Evolutionary conservation across 441 rosid genomes (phyloP), one percentile per base, ranked within the genome.

Genomic region (Lepidium campestre): DNA sequence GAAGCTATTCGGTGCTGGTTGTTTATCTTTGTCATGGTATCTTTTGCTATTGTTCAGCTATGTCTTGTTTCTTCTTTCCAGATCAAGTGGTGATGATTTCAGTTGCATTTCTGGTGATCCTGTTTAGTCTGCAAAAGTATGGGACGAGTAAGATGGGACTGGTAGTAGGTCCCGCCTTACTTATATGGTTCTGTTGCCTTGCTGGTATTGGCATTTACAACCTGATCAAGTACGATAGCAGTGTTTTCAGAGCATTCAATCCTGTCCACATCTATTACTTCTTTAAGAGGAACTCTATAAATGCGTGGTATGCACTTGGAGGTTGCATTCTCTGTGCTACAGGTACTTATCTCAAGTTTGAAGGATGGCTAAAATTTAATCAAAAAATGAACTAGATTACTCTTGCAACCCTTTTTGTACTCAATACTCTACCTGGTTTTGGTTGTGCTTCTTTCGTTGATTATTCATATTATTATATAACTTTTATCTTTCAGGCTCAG

Each of bases 61-160:
- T 80, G 57, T 68, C 72, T 62, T 73, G 62, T 77, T 68, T 60
- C 60, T 71, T 61, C 66, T 76, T 78, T 83, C 90, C 96, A 93
- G 99, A 81, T 65, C 78, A 93, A 80, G 99, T 89, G 85, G 77
- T 73, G 89, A 84, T 87, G 91, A 91, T 93, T 78, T 85, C 97
- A 22, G 88, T 86, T 86, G 93, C 96, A 70, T 87, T 82, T 79
- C 83, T 93, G 77, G 86, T 93, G 78, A 84, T 89, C 72, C 79
- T 93, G 80, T 93, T 93, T 81, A 89, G 97, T 81, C 83, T 93
- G 75, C 99, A 93, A 83, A 91, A 89, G 84, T 91, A 75, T 78
- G 99, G 99, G 77, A 91, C 99, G 57, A 93, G 99, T 81, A 93
- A 93, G 83, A 92, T 91, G 73, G 99, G 99, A 70, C 88, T 93